Conservation (phyloP, 1,139 yeast genomes). For the Geotrichum candidum region DNA sequence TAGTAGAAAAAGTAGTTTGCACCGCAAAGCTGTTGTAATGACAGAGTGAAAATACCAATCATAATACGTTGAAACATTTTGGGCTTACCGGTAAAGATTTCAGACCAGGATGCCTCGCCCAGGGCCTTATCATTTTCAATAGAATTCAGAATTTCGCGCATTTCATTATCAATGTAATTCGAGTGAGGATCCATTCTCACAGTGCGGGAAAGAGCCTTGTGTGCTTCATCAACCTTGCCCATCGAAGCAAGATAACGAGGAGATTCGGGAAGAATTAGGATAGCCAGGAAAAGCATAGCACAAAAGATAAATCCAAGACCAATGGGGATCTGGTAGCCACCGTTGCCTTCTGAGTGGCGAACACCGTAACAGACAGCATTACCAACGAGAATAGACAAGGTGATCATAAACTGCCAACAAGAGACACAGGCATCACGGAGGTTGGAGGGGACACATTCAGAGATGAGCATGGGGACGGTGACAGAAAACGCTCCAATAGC, state of each 20-base stretch:
- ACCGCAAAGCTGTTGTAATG: slow-evolving; percentile 75
- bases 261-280: slow-evolving; percentile 69
- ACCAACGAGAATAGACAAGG: slow-evolving; percentile 64
- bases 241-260: slow-evolving; percentile 63
- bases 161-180: slow-evolving; percentile 51
- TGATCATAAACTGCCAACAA: slow-evolving; percentile 62
- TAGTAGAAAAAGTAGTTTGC: slow-evolving; percentile 77
- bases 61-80: slow-evolving; percentile 58
- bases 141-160: slow-evolving; percentile 57
- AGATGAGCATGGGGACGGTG: slow-evolving; percentile 59
- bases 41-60: slow-evolving; percentile 60
- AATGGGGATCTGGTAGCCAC: slow-evolving; percentile 61
- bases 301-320: slow-evolving; percentile 46
- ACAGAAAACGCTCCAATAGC: slow-evolving; percentile 69
- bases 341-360: slow-evolving; percentile 39
- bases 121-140: slow-evolving; percentile 57
- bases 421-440: slow-evolving; percentile 65
- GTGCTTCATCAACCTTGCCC: slow-evolving; percentile 53
- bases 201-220: slow-evolving; percentile 53
- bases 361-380: slow-evolving; percentile 65
- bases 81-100: slow-evolving; percentile 61
- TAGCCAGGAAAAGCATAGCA: slow-evolving; percentile 43
- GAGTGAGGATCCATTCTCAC: slow-evolving; percentile 58
- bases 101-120: slow-evolving; percentile 65
- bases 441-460: slow-evolving; percentile 64